A percentile compares a stretch with the other conserved stretches of the same genome.
Conservation (phyloP, 2,329 filamentous ascomycete genomes). For the Endocalyx cinctus region DNA sequence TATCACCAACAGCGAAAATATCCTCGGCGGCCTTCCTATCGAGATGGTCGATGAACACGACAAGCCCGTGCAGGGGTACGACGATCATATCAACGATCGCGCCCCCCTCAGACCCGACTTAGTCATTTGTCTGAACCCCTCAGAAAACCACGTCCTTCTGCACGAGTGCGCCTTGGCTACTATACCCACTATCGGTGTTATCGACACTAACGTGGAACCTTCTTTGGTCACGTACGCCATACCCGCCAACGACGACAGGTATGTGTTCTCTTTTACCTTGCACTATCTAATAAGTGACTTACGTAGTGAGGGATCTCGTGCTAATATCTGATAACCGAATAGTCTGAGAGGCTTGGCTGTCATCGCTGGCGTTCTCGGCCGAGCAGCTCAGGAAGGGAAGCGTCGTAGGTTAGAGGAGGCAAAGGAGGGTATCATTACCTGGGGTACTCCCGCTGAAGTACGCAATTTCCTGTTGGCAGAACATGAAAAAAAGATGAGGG, state of each 20-base stretch:
- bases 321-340: slow-evolving; percentile 18
- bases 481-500: slow-evolving; percentile 21
- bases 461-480: slow-evolving; percentile 27
- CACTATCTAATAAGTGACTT: not conserved
- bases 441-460: slow-evolving; percentile 46
- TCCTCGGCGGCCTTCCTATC: slow-evolving; percentile 64
- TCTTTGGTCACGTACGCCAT: slow-evolving; percentile 96
- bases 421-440: slow-evolving; percentile 57
- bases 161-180: slow-evolving; percentile 86
- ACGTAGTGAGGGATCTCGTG: not conserved
- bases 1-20: slow-evolving; percentile 89
- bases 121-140: slow-evolving; percentile 85
- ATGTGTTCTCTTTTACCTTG: slow-evolving; percentile 18
- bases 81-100: slow-evolving; percentile 57
- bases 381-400: slow-evolving; percentile 77
- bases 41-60: slow-evolving; percentile 78
- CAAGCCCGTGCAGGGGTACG: slow-evolving; percentile 54
- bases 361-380: slow-evolving; percentile 79
- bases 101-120: slow-evolving; percentile 77
- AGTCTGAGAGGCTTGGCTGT: slow-evolving; percentile 79
- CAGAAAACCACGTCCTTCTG: slow-evolving; percentile 86
- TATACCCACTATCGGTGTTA: slow-evolving; percentile 89
- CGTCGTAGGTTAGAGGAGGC: slow-evolving; percentile 61
- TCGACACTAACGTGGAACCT: slow-evolving; percentile 90
- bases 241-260: slow-evolving; percentile 94